Evolutionary conservation across 306 rosid genomes (phyloP).

Genomic region (Lotus japonicus): DNA sequence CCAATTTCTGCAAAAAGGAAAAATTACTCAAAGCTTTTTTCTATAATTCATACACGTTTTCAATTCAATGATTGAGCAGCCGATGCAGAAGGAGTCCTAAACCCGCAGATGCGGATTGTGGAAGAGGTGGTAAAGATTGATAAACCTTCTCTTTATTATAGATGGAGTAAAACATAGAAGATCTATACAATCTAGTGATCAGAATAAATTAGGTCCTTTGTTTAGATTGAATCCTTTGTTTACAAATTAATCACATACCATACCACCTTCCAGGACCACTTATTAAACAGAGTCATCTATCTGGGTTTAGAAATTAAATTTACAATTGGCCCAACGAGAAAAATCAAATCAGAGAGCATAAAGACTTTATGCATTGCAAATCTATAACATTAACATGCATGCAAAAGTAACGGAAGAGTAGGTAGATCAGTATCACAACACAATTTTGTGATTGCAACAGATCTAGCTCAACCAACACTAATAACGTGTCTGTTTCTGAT

Average conservation of each 20-base stretch:
- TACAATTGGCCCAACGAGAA: not conserved
- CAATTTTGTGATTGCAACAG: not conserved
- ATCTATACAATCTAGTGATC: not conserved
- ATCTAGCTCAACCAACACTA: not conserved
- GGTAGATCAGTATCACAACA: conserved; percentile 2
- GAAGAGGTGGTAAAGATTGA: conserved; percentile 8
- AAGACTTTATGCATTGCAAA: not conserved
- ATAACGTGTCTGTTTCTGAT: not conserved
- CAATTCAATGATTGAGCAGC: not conserved
- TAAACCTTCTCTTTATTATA: not conserved
- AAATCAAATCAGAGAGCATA: not conserved
- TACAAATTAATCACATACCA: not conserved
- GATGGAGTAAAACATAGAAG: not conserved
- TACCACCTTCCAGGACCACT: not conserved
- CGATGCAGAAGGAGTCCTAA: not conserved
- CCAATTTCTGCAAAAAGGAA: conserved; percentile 68
- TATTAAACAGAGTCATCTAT: no score
- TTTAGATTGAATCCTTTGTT: not conserved
- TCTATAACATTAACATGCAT: not conserved
- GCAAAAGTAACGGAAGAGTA: not conserved
- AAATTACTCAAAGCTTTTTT: not conserved
- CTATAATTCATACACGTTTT: no score
- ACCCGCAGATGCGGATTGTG: not conserved
- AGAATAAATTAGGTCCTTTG: not conserved
- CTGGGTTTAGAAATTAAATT: not conserved